Evolutionary conservation across 2,329 filamentous ascomycete species (phyloP), one percentile per base, ranked within the genome.

Genomic region (Hawksworthiomyces lignivorus): DNA sequence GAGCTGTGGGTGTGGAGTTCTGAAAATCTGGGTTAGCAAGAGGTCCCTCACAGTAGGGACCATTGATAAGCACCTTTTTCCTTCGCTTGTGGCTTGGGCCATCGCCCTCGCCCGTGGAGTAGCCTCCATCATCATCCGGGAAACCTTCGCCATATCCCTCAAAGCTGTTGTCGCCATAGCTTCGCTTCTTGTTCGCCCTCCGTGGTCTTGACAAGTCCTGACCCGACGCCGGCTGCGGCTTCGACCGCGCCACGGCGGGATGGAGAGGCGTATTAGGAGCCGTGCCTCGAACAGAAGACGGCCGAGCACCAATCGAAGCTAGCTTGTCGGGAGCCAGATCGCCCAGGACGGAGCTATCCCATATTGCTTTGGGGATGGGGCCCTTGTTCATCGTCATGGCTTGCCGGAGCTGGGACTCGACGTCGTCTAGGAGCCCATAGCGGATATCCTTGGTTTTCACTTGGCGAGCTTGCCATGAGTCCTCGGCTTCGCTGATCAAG

Each of bases 71-170:
- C 58, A 80, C 77, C 76, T 81, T 80, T 65, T 82, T 83, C 58
- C 77, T 71, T 52, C 77, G 71, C 64, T 82, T 82, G 52, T 72
- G 65, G 50, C 67, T 70, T 32, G 61, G 57, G 47, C 61, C 61
- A 52, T 84, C 82, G 51, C 79, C 78, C 50, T 84, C 83, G 44
- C 79, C 82, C 18, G 82, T 85, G 18, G 81, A 85, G 54, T 87
- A 82, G n/a, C 75, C 76, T 8, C 58, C 60, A 48, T 83, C 82
- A 49, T 86, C 82, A 48, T 87, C 83, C 9, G 72, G 72, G 51
- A 72, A 87, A 26, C 80, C 80, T 51, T 87, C 82, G 33, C 77
- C 75, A 54, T 88, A 88, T 31, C 84, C 84, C 53, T 84, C 79
- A 55, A 76, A 89, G 53, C 80, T 85, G 52, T 71, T 75, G 49